Conservation (phyloP, 1,284 basidiomycete species). For the Moesziomyces sp. region DNA sequence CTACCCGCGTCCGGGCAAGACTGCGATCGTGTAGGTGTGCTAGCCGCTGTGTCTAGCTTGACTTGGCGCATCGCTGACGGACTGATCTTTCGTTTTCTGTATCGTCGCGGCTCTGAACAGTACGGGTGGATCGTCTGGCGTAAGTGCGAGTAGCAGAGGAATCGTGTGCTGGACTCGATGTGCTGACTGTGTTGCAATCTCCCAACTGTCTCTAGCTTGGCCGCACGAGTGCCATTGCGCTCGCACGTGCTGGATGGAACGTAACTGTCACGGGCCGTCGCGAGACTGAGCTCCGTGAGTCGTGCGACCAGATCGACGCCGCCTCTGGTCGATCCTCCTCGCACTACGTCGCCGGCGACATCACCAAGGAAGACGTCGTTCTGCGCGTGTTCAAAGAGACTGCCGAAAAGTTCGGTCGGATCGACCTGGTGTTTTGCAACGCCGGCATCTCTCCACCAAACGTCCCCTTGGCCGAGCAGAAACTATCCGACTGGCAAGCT, state of each 20-base stretch:
- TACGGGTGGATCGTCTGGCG: constrained; percentile 47
- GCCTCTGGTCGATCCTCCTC: constrained; percentile 21
- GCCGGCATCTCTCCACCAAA: constrained; percentile 55
- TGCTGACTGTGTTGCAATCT: constrained; percentile 1
- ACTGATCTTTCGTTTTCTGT: neutral
- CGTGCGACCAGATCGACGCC: constrained; percentile 24
- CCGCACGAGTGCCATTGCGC: constrained; percentile 45
- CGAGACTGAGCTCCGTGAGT: constrained; percentile 33
- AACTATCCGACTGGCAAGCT: constrained; percentile 53
- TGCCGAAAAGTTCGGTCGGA: constrained; percentile 37
- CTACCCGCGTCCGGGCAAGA: constrained; percentile 51
- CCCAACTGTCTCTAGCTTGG: constrained; percentile 31
- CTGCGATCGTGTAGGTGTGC: constrained; percentile 52
- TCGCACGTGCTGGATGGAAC: constrained; percentile 55
- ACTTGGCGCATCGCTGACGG: too few species aligned
- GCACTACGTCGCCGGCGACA: constrained; percentile 38
- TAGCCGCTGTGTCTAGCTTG: too few species aligned
- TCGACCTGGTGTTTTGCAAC: constrained; percentile 58
- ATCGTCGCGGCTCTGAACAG: constrained; percentile 3
- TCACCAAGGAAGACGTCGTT: constrained; percentile 52
- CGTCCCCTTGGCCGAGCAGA: constrained; percentile 44
- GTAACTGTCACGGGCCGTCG: constrained; percentile 52
- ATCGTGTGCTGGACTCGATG: neutral
- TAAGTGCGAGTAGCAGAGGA: constrained; percentile 9
- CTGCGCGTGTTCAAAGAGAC: constrained; percentile 37